phyloP scores from a whole-genome alignment of 2,329 filamentous ascomycete species.

The Chalaropsis ovoidea region DNA sequence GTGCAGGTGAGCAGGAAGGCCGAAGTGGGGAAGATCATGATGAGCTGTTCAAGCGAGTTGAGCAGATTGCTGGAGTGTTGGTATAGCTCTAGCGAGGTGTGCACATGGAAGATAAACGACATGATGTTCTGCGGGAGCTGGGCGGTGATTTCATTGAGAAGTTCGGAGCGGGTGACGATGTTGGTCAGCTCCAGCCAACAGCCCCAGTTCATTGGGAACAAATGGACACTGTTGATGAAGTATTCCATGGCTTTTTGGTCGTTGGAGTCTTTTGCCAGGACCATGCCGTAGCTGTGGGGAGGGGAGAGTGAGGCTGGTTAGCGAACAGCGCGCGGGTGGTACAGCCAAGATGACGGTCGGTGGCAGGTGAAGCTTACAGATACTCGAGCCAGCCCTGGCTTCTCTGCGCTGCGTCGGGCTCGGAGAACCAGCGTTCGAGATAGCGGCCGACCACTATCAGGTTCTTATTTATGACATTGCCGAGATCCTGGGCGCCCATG shows the following conservation, averaged over 20 bases:
- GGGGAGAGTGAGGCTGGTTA: background rate
- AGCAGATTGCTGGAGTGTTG: conserved; percentile 69
- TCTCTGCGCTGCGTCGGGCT: conserved; percentile 50
- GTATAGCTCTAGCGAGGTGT: conserved; percentile 84
- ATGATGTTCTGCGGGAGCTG: conserved; percentile 82
- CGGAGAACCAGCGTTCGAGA: conserved; percentile 70
- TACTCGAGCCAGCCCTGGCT: conserved; percentile 93
- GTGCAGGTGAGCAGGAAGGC: conserved; percentile 85
- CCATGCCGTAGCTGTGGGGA: conserved; percentile 61
- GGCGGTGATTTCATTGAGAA: conserved; percentile 63
- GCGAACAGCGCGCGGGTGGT: background rate
- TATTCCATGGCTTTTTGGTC: conserved; percentile 74
- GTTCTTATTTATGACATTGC: conserved; percentile 76
- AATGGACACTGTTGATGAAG: conserved; percentile 77
- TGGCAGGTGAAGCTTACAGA: conserved; percentile 38
- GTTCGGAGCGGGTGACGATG: conserved; percentile 67
- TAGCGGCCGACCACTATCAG: conserved; percentile 63
- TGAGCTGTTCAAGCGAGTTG: conserved; percentile 63
- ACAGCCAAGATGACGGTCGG: too few relatives aligned
- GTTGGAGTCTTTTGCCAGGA: conserved; percentile 83
- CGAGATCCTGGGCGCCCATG: conserved; percentile 81
- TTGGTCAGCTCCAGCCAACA: conserved; percentile 89
- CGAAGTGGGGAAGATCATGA: conserved; percentile 75
- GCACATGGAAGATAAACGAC: conserved; percentile 85
- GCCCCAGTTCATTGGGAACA: conserved; percentile 93